Conservation (phyloP, 2,329 filamentous ascomycete species). For the Neocucurbitaria cava region DNA sequence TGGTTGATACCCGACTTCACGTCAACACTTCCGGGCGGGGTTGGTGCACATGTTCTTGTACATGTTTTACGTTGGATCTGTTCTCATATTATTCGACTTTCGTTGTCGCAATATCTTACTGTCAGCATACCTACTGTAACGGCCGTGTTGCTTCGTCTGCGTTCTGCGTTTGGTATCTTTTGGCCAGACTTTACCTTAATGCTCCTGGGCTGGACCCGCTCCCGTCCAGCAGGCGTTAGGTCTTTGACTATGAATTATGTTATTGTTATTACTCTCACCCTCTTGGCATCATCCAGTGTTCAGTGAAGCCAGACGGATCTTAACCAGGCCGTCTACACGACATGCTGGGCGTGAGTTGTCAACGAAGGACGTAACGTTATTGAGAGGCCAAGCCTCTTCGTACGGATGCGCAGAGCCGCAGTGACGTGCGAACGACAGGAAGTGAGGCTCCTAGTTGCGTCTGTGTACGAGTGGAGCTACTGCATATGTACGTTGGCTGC, state of each 20-base stretch:
- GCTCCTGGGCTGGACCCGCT: constrained; percentile 36
- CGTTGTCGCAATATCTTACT: constrained; percentile 13
- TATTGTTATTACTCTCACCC: constrained; percentile 1
- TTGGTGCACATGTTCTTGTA: constrained; percentile 23
- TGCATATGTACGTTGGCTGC: constrained; percentile 1
- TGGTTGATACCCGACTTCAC: constrained; percentile 30
- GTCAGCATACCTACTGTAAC: constrained; percentile 16
- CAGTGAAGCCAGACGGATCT: constrained; percentile 8
- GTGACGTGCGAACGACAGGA: constrained; percentile 1
- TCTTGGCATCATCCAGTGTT: neutral
- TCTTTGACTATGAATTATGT: constrained; percentile 21
- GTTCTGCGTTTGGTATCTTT: constrained; percentile 28
- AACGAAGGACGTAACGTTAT: neutral
- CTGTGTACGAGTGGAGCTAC: neutral
- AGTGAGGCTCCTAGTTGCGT: constrained; percentile 26
- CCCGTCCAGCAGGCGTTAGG: constrained; percentile 22
- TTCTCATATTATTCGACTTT: constrained; percentile 7
- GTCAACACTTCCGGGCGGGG: constrained; percentile 26
- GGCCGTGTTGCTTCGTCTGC: constrained; percentile 10
- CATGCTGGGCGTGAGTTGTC: neutral
- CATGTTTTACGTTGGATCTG: constrained; percentile 13
- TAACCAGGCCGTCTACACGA: neutral
- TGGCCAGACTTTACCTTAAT: constrained; percentile 32
- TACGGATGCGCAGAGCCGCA: constrained; percentile 17
- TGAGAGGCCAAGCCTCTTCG: neutral